Conservation (phyloP, 2,329 filamentous ascomycete species). For the Fusarium neocosmosporiellum region DNA sequence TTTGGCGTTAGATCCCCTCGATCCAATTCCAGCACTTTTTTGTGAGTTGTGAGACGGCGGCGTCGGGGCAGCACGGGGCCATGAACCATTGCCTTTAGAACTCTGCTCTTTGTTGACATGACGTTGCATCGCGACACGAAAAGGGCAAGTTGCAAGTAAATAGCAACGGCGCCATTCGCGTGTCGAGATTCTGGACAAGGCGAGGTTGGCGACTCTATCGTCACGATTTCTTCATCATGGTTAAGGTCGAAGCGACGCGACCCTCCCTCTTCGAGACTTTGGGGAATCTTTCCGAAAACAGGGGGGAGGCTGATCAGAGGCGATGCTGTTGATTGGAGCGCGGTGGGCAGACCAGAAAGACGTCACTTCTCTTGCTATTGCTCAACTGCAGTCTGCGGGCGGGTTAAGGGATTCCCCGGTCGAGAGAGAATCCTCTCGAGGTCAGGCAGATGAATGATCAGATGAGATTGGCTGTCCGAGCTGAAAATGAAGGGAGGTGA, state of each 20-base stretch:
- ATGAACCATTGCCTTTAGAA: conserved; percentile 8
- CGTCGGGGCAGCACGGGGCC: neutral
- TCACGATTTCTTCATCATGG: conserved; percentile 24
- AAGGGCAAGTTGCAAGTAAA: conserved; percentile 15
- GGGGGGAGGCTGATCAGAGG: neutral
- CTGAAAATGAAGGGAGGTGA: conserved; percentile 26
- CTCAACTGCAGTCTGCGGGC: neutral
- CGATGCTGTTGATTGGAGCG: conserved; percentile 2
- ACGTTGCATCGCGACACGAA: conserved; percentile 29
- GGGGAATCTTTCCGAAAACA: neutral
- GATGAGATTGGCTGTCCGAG: conserved; percentile 6
- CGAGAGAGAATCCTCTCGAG: neutral
- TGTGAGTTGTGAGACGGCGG: conserved; percentile 27
- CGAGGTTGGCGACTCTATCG: conserved; percentile 2
- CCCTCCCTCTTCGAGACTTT: neutral
- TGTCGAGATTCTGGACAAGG: neutral
- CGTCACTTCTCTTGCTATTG: neutral
- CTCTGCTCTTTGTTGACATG: conserved; percentile 30
- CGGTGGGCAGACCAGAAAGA: neutral
- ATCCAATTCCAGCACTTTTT: conserved; percentile 27
- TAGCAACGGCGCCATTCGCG: conserved; percentile 18
- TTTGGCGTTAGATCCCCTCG: conserved; percentile 24
- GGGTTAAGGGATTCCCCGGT: conserved; percentile 5
- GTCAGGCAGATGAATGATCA: neutral
- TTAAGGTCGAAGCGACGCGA: conserved; percentile 12